Evolutionary conservation across 352 stramenopile species (phyloP), one percentile per base, ranked within the genome.

Genomic region (Globisporangium carolinianum): DNA sequence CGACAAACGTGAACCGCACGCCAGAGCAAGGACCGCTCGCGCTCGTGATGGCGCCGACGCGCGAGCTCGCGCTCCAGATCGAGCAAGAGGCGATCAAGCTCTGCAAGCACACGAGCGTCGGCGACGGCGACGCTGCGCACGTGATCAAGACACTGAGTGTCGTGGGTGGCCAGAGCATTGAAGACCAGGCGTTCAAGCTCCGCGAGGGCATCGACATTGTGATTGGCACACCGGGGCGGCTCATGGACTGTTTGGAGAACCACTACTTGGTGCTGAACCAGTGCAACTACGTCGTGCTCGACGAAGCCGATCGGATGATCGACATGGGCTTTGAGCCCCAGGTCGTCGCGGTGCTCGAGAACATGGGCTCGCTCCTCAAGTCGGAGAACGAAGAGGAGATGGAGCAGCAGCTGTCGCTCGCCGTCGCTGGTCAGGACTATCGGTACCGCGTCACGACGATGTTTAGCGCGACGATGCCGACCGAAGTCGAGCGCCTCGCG

Each of bases 381-480:
- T 96, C 87, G 1, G 96, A 99, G 65, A 93, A 98, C 63, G 96
- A 99, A 63, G 83, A 95, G 47, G 84, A 98, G 63, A 95, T 97
- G 61, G 96, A 98, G 71, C 68, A 97, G 70, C 95, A 99, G 74
- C 82, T 95, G 5, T 83, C 66, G 11, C 53, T 91, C 10, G 79
- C 68, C 4, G 75, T 74, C 9, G 56, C 67, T 9, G 74, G 62
- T 11, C 72, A 89, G 17, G 78, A 87, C 43, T 79, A 90, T 55
- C 78, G 80, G n/a, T 78, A 89, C 58, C 83, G 84, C 50, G 84
- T 94, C 18, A 97, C 88, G 48, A 92, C 91, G 18, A 99, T 99
- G 97, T 99, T 99, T 75, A 98, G 89, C 72, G 97, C 97, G 39
- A 99, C 97, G 0, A 99, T 99, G 97, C 94, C 97, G 12, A 67